Evolutionary conservation across 768 basidiomycete species (phyloP).

Genomic region (Clathrus columnatus): DNA sequence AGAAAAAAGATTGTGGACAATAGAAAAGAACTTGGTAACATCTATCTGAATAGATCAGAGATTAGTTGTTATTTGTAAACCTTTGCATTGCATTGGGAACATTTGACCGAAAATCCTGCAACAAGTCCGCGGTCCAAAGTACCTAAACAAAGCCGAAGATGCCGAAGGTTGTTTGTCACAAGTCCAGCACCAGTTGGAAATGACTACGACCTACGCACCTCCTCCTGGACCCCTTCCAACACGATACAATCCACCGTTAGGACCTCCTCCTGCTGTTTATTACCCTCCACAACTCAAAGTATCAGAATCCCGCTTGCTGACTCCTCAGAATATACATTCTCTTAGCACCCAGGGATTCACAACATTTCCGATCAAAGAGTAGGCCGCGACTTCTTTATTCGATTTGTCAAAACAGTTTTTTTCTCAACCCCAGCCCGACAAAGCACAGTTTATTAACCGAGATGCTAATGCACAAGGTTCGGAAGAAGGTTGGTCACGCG

Average conservation of each 20-base stretch:
- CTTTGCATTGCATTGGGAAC: too few relatives aligned
- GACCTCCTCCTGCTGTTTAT: background rate
- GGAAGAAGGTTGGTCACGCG: conserved; percentile 15
- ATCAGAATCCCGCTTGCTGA: background rate
- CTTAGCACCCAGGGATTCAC: conserved; percentile 3
- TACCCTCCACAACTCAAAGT: background rate
- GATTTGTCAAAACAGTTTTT: conserved; percentile 8
- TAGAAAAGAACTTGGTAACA: too few relatives aligned
- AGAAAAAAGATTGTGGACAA: too few relatives aligned
- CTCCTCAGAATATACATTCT: background rate
- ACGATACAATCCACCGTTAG: conserved; percentile 1
- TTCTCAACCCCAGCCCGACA: conserved; percentile 1
- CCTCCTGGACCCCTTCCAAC: conserved; percentile 1
- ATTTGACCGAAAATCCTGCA: too few relatives aligned
- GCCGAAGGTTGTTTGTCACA: too few relatives aligned
- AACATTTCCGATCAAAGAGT: background rate
- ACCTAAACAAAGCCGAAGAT: too few relatives aligned
- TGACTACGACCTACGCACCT: conserved; percentile 1
- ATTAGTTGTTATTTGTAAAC: too few relatives aligned
- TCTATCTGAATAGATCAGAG: too few relatives aligned
- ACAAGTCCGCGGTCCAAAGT: too few relatives aligned
- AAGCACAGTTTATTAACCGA: background rate
- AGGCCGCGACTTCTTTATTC: conserved; percentile 10
- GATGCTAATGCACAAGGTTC: conserved; percentile 11
- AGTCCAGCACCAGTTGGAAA: too few relatives aligned